phyloP scores from a whole-genome alignment of 352 stramenopile genomes.

The Phytophthora citricola region DNA sequence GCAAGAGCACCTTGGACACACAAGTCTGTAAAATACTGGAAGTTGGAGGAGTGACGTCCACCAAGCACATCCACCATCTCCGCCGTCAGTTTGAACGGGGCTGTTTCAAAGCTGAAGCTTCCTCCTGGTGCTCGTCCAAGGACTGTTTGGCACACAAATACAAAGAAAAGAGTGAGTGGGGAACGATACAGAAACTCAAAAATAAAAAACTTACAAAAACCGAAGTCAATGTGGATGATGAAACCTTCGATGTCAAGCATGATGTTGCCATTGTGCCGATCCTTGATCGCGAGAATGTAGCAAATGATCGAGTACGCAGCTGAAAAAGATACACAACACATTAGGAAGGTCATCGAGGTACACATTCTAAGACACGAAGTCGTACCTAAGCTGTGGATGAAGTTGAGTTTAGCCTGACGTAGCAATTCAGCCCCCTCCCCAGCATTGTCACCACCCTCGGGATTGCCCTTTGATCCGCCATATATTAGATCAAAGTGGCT shows the following conservation, averaged over 20 bases:
- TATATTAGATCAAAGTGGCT: constrained; percentile 96
- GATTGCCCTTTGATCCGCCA: constrained; percentile 51
- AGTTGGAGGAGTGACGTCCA: constrained; percentile 90
- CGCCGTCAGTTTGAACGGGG: constrained; percentile 97
- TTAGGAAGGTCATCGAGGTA: background rate
- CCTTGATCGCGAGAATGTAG: constrained; percentile 98
- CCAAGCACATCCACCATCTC: constrained; percentile 97
- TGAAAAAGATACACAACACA: constrained; percentile 54
- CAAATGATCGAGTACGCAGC: constrained; percentile 98
- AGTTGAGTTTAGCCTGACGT: constrained; percentile 77
- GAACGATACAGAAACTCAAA: background rate
- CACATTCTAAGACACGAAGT: constrained; percentile 21
- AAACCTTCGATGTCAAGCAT: constrained; percentile 97
- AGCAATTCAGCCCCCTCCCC: constrained; percentile 47
- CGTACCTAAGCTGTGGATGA: constrained; percentile 86
- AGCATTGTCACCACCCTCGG: constrained; percentile 46
- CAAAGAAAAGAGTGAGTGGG: background rate
- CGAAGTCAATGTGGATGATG: constrained; percentile 99
- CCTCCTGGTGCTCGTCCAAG: constrained; percentile 83
- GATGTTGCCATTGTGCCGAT: constrained; percentile 99
- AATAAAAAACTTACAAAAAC: constrained; percentile 88
- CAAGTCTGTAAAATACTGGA: constrained; percentile 94
- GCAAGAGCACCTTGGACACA: constrained; percentile 95
- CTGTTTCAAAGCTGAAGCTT: constrained; percentile 96
- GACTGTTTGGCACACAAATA: constrained; percentile 38